Percentiles rank a stretch among this genome's conserved stretches.
Conservation (phyloP, 2,329 filamentous ascomycete genomes). For the Harringtonia lauricola region DNA sequence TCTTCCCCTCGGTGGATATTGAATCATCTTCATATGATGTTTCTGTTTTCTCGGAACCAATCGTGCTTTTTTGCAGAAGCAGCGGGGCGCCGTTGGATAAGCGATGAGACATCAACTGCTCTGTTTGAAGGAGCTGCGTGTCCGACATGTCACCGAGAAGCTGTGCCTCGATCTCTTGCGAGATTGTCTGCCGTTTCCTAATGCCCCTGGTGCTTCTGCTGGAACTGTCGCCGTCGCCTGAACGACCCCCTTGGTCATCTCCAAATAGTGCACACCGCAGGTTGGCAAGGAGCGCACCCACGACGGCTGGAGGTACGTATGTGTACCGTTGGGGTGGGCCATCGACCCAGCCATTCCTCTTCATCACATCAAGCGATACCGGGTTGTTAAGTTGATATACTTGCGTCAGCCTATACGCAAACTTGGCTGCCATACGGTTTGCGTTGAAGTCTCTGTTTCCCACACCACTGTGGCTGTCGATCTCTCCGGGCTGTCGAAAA, state of each 20-base stretch:
- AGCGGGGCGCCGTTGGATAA: no score
- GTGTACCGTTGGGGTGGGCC: constrained; percentile 35
- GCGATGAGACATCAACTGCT: no score
- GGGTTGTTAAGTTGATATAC: constrained; percentile 54
- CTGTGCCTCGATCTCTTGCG: constrained; percentile 41
- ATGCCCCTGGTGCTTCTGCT: constrained; percentile 4
- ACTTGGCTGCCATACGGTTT: constrained; percentile 23
- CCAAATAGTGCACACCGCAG: constrained; percentile 39
- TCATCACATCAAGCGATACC: constrained; percentile 38
- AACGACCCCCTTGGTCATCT: constrained; percentile 14
- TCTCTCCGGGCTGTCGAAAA: constrained; percentile 32
- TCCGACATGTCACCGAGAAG: constrained; percentile 31
- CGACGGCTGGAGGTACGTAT: constrained; percentile 44
- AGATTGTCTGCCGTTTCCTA: constrained; percentile 23
- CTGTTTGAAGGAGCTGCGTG: constrained; percentile 4
- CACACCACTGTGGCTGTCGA: constrained; percentile 29
- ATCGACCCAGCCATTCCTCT: constrained; percentile 41
- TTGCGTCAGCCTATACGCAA: constrained; percentile 42
- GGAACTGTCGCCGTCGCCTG: constrained; percentile 4
- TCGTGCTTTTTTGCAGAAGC: no score
- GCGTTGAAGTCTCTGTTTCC: constrained; percentile 43
- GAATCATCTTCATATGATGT: no score
- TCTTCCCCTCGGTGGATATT: no score
- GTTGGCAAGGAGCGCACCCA: constrained; percentile 47
- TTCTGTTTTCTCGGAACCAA: no score